Percentiles rank a stretch among this genome's conserved stretches.
Evolutionary conservation across 2,329 filamentous ascomycete species (phyloP).

Genomic region (Domatiomyces globalis): DNA sequence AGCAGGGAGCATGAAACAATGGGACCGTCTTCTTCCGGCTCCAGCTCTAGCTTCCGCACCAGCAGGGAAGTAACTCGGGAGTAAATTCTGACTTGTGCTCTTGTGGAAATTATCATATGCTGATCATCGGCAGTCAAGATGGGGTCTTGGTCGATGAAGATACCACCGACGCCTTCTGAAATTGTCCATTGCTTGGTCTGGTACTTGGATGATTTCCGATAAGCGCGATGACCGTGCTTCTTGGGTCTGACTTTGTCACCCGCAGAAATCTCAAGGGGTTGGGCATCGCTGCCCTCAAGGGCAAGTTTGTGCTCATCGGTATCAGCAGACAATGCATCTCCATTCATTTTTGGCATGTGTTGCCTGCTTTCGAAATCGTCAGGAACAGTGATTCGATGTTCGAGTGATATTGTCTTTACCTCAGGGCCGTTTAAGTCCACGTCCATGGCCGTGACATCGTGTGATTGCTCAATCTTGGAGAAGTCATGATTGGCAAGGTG

Average conservation of each 20-base stretch:
- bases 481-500: neutral
- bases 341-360: neutral
- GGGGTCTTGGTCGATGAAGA: constrained; percentile 42
- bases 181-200: constrained; percentile 28
- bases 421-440: neutral
- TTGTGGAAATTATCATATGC: constrained; percentile 60
- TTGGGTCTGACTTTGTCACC: neutral
- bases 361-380: neutral
- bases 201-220: neutral
- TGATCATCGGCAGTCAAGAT: constrained; percentile 45
- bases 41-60: constrained; percentile 52
- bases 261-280: neutral
- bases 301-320: neutral
- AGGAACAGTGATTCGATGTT: neutral
- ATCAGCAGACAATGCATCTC: neutral
- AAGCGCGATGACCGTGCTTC: neutral
- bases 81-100: constrained; percentile 65
- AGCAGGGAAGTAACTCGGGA: constrained; percentile 68
- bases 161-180: constrained; percentile 39
- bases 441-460: too few species aligned
- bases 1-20: constrained; percentile 41
- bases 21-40: constrained; percentile 25
- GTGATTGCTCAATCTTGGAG: too few species aligned
- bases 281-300: neutral
- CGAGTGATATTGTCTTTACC: neutral